Evolutionary conservation across 2,329 filamentous ascomycete species (phyloP).

Genomic region (Xylariaceae sp.): DNA sequence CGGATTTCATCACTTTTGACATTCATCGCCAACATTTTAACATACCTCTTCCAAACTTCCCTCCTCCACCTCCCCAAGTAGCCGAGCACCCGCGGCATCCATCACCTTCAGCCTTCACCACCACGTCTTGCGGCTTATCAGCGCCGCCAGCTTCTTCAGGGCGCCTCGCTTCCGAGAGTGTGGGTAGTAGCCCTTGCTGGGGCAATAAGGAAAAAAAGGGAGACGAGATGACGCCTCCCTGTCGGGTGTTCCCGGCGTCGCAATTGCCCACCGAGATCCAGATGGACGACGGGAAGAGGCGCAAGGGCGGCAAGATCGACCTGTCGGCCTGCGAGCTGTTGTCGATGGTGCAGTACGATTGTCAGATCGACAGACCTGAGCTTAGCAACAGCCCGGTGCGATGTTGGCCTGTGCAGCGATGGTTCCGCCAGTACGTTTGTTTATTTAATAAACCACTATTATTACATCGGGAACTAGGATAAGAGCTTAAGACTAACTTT

Average conservation of each 20-base stretch:
- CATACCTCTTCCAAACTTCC: slow-evolving; percentile 65
- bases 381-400: slow-evolving; percentile 54
- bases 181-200: too few relatives aligned
- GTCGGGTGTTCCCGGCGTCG: slow-evolving; percentile 59
- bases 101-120: slow-evolving; percentile 28
- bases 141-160: background rate
- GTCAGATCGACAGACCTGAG: slow-evolving; percentile 58
- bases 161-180: too few relatives aligned
- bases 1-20: too few relatives aligned
- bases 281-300: slow-evolving; percentile 56
- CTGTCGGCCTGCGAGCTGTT: slow-evolving; percentile 63
- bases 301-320: slow-evolving; percentile 58
- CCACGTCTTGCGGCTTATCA: background rate
- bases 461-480: background rate
- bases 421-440: slow-evolving; percentile 64
- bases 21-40: slow-evolving; percentile 8
- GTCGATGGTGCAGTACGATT: slow-evolving; percentile 67
- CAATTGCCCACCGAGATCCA: slow-evolving; percentile 60
- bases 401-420: slow-evolving; percentile 64
- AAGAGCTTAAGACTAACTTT: background rate
- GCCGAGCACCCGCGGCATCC: slow-evolving; percentile 48
- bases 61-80: slow-evolving; percentile 64
- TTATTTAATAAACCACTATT: too few relatives aligned
- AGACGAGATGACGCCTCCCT: slow-evolving; percentile 62
- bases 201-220: background rate